Evolutionary conservation across 371 early-diverging fungal species (phyloP).

Genomic region (Rhizopus stolonifer): DNA sequence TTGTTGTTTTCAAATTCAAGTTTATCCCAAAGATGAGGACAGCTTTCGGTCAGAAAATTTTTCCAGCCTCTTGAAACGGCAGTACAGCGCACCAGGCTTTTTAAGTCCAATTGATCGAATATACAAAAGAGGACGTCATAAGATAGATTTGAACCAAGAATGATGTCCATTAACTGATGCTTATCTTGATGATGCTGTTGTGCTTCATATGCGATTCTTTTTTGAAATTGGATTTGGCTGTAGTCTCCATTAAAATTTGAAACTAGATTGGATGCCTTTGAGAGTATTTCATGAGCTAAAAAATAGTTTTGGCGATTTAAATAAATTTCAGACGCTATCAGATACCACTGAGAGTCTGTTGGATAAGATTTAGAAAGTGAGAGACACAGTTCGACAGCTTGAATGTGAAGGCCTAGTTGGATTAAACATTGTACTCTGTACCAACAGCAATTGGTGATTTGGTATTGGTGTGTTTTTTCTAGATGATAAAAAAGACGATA

Average conservation of each 20-base stretch:
- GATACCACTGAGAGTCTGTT: constrained; percentile 13
- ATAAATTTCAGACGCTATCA: constrained; percentile 21
- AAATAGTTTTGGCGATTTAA: constrained; percentile 5
- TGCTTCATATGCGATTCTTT: constrained; percentile 16
- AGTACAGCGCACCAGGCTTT: constrained; percentile 19
- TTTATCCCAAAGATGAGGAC: constrained; percentile 25
- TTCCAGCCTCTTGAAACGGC: constrained; percentile 28
- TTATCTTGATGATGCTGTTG: neutral
- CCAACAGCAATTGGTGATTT: constrained; percentile 6
- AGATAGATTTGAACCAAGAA: constrained; percentile 20
- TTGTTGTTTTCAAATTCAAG: constrained; percentile 17
- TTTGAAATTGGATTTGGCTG: constrained; percentile 5
- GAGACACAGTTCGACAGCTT: constrained; percentile 14
- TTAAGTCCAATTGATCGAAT: constrained; percentile 22
- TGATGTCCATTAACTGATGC: constrained; percentile 5
- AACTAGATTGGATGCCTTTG: constrained; percentile 5
- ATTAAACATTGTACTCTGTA: constrained; percentile 24
- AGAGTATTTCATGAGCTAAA: constrained; percentile 13
- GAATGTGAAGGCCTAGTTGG: constrained; percentile 5
- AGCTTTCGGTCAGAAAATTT: constrained; percentile 5
- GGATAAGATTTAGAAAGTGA: neutral
- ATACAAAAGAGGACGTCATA: constrained; percentile 21
- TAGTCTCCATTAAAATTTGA: neutral
- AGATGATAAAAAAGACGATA: constrained; percentile 24
- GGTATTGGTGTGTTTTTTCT: constrained; percentile 6